phyloP scores from a whole-genome alignment of 306 rosid species.

The Rosa multiflora region DNA sequence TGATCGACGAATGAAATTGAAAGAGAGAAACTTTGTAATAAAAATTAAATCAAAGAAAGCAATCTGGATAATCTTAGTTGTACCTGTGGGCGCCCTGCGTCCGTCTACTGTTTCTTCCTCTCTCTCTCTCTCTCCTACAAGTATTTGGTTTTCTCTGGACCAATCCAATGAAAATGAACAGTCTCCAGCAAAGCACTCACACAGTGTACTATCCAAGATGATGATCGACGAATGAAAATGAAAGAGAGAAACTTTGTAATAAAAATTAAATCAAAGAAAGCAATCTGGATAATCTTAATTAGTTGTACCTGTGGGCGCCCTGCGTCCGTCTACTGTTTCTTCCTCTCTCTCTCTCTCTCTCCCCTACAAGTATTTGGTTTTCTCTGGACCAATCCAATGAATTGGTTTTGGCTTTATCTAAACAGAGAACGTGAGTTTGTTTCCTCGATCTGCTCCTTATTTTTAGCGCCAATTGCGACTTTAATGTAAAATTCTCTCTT shows the following conservation, averaged over 20 bases:
- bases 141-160: neutral
- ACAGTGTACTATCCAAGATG: neutral
- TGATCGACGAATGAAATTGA: neutral
- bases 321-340: neutral
- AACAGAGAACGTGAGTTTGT: too few species aligned
- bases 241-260: neutral
- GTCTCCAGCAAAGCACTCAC: too few species aligned
- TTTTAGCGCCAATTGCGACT: too few species aligned
- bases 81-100: neutral
- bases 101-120: neutral
- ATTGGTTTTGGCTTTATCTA: too few species aligned
- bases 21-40: neutral
- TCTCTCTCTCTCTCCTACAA: neutral
- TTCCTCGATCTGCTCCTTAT: too few species aligned
- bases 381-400: too few species aligned
- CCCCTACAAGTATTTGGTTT: too few species aligned
- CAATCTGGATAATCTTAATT: neutral
- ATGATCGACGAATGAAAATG: neutral
- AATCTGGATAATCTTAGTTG: neutral
- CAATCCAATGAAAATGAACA: too few species aligned
- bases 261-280: neutral
- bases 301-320: neutral
- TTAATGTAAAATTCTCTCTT: too few species aligned
- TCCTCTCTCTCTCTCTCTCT: neutral
- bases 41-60: neutral